Percentiles rank a stretch among this genome's conserved stretches.
Conservation (phyloP, 2,329 filamentous ascomycete species). For the Arthrobotrys pseudoclavata region DNA sequence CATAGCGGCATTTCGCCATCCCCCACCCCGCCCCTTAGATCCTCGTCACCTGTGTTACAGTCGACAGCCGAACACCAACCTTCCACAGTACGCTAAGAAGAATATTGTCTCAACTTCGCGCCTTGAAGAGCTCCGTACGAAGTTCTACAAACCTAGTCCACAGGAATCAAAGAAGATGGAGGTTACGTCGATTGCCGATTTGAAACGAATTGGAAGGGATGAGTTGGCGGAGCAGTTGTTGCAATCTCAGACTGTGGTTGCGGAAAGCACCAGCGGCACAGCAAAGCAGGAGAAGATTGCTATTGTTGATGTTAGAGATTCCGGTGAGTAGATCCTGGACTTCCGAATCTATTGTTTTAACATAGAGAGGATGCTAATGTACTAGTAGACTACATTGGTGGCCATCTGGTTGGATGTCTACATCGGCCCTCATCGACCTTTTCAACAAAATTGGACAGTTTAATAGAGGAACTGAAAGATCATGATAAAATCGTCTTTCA, state of each 20-base stretch:
- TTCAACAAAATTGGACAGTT: constrained; percentile 81
- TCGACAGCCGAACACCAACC: not conserved
- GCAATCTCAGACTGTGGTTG: not conserved
- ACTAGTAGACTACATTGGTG: constrained; percentile 62
- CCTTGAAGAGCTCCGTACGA: not conserved
- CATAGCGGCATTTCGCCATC: constrained; percentile 3
- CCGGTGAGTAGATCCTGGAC: constrained; percentile 69
- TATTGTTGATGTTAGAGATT: constrained; percentile 90
- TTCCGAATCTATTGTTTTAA: constrained; percentile 18
- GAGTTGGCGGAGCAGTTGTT: constrained; percentile 39
- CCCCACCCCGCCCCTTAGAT: not conserved
- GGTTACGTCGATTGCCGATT: not conserved
- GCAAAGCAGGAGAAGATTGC: constrained; percentile 69
- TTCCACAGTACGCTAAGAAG: no score
- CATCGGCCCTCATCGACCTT: constrained; percentile 82
- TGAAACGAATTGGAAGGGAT: constrained; percentile 31
- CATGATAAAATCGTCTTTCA: constrained; percentile 93
- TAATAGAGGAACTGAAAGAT: constrained; percentile 81
- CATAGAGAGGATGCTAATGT: not conserved
- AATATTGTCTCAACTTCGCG: not conserved
- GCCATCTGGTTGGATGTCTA: constrained; percentile 79
- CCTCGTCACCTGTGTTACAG: not conserved
- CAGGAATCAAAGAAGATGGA: not conserved
- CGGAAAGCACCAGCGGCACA: not conserved
- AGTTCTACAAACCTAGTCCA: not conserved